Percentiles rank a stretch among this genome's conserved stretches.
These are phyloP conservation scores for Chrysoporthe puriensis DNA, from an alignment of 2,329 filamentous ascomycete genomes.

Conservation along the genomic window DNA sequence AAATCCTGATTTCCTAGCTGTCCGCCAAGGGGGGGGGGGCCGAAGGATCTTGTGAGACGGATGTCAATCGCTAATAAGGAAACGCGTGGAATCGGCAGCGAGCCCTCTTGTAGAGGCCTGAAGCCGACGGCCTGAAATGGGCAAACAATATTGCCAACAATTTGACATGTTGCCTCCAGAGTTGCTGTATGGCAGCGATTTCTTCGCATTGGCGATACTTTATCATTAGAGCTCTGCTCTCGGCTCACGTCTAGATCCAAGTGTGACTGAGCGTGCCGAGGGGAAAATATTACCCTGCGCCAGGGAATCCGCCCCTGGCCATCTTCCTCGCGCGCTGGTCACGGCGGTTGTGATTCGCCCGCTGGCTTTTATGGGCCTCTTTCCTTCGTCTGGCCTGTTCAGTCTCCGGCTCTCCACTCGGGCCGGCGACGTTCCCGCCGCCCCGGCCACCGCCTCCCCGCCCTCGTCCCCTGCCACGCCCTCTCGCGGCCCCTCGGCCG, in stretches of 20 bases:
- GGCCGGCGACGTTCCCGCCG: slow-evolving; percentile 65
- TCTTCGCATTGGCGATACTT: neutral
- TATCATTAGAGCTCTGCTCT: neutral
- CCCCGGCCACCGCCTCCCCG: slow-evolving; percentile 52
- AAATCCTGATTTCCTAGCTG: neutral
- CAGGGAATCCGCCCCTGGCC: slow-evolving; percentile 55
- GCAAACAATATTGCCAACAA: neutral
- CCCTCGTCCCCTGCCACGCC: slow-evolving; percentile 42
- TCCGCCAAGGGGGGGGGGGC: neutral
- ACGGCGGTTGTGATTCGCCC: slow-evolving; percentile 85
- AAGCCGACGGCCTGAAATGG: too few species aligned
- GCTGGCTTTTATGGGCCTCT: slow-evolving; percentile 78
- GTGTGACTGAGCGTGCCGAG: neutral
- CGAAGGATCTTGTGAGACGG: neutral
- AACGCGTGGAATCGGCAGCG: neutral
- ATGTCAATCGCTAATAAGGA: neutral
- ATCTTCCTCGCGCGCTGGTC: slow-evolving; percentile 71
- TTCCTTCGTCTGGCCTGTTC: slow-evolving; percentile 74
- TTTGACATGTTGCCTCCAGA: neutral
- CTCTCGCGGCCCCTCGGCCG: slow-evolving; percentile 50
- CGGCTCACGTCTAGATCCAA: neutral
- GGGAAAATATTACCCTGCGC: slow-evolving; percentile 10
- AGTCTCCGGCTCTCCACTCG: slow-evolving; percentile 71
- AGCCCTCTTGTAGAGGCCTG: neutral
- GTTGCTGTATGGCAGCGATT: neutral